These are phyloP conservation scores for Pascua sp. DNA, from an alignment of 1,284 basidiomycete genomes.

Conservation along the genomic window DNA sequence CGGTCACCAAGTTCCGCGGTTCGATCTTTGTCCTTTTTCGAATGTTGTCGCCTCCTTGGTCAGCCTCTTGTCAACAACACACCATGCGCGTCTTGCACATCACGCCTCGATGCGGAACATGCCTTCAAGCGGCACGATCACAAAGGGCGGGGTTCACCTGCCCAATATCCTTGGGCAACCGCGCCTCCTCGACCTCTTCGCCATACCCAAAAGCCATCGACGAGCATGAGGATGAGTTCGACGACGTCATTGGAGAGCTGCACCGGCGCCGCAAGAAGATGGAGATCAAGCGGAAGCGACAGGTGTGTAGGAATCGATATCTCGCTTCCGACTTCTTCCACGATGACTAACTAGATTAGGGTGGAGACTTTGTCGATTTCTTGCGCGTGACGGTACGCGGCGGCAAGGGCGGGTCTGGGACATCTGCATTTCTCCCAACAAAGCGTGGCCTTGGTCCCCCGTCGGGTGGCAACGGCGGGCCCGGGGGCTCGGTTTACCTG, in stretches of 20 bases:
- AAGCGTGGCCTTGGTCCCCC: constrained; percentile 70
- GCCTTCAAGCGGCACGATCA: no score
- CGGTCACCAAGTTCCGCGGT: no score
- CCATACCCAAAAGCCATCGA: constrained; percentile 11
- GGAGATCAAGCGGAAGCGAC: constrained; percentile 42
- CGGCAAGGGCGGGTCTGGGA: constrained; percentile 77
- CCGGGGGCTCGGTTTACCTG: constrained; percentile 81
- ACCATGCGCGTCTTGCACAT: no score
- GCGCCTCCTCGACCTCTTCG: not conserved
- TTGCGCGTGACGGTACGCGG: constrained; percentile 69
- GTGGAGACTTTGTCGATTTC: constrained; percentile 75
- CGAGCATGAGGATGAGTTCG: constrained; percentile 25
- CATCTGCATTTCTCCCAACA: constrained; percentile 76
- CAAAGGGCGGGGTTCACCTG: no score
- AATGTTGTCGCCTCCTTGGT: no score
- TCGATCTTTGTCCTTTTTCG: no score
- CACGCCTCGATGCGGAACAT: no score
- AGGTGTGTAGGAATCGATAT: constrained; percentile 20
- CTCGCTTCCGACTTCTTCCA: not conserved
- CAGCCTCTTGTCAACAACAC: no score
- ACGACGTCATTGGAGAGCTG: constrained; percentile 34
- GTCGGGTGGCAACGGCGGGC: constrained; percentile 83
- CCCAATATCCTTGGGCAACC: no score
- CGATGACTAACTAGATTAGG: constrained; percentile 50
- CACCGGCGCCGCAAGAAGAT: constrained; percentile 37